Percentiles rank a stretch among this genome's conserved stretches.
Conservation (phyloP, 1,284 basidiomycete genomes). For the Ceratobasidium sp. region DNA sequence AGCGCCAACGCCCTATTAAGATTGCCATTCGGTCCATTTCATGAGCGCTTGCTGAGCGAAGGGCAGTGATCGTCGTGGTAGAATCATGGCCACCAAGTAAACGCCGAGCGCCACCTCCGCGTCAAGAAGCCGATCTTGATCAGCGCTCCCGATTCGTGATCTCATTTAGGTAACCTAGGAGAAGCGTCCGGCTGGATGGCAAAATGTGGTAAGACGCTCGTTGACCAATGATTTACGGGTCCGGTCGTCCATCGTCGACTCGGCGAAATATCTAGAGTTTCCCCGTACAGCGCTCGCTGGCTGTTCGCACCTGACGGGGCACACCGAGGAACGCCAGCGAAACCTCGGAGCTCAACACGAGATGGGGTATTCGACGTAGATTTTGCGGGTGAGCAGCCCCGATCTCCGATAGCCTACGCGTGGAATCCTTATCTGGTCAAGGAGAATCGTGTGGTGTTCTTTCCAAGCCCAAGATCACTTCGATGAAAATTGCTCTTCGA, state of each 20-base stretch:
- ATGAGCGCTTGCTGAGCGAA: neutral
- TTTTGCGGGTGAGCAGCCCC: conserved; percentile 10
- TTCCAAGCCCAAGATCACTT: neutral
- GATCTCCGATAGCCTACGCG: conserved; percentile 29
- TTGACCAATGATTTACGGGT: neutral
- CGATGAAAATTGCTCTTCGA: conserved; percentile 1
- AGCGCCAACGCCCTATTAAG: too few relatives aligned
- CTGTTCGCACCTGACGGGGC: neutral
- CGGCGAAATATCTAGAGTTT: conserved; percentile 8
- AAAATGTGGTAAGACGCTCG: conserved; percentile 4
- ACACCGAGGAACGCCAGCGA: neutral
- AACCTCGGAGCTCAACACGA: neutral
- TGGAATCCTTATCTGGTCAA: neutral
- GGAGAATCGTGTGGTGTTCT: neutral
- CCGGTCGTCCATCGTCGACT: conserved; percentile 16
- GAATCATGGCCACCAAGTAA: neutral
- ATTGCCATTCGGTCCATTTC: neutral
- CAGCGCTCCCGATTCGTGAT: conserved; percentile 25
- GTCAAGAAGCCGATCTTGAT: neutral
- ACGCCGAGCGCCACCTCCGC: conserved; percentile 2
- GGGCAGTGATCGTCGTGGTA: neutral
- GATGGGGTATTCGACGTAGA: neutral
- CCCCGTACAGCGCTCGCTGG: neutral
- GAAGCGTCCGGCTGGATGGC: conserved; percentile 11
- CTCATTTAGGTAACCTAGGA: neutral